A percentile compares a stretch with the other conserved stretches of the same genome.
Conservation (phyloP, 2,329 filamentous ascomycete species). For the Blastomyces silverae region DNA sequence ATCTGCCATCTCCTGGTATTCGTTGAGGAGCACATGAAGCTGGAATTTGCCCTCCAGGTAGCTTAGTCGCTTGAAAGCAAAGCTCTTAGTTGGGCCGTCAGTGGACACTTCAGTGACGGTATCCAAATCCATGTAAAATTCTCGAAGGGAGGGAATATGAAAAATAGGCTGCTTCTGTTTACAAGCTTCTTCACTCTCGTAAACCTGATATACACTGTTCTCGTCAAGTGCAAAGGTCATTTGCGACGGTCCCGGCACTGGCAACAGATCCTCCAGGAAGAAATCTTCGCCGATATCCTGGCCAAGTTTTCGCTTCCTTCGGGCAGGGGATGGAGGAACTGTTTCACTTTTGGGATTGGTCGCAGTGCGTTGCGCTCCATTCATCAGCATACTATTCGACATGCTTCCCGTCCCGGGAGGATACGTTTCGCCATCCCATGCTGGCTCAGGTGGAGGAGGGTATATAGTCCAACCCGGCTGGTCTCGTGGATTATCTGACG, state of each 20-base stretch:
- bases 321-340: slow-evolving; percentile 41
- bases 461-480: slow-evolving; percentile 79
- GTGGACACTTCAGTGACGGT: slow-evolving; percentile 80
- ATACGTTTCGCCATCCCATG: slow-evolving; percentile 64
- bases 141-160: slow-evolving; percentile 80
- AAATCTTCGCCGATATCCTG: slow-evolving; percentile 92
- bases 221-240: slow-evolving; percentile 74
- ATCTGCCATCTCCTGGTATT: slow-evolving; percentile 96
- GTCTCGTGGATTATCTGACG: slow-evolving; percentile 82
- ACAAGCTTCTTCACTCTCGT: slow-evolving; percentile 59
- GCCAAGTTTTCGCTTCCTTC: slow-evolving; percentile 71
- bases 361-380: slow-evolving; percentile 18
- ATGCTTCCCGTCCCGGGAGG: slow-evolving; percentile 31
- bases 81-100: slow-evolving; percentile 93
- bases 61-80: slow-evolving; percentile 87
- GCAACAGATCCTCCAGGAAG: slow-evolving; percentile 67
- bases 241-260: slow-evolving; percentile 62
- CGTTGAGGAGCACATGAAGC: slow-evolving; percentile 84
- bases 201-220: slow-evolving; percentile 87
- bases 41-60: slow-evolving; percentile 98
- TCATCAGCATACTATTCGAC: slow-evolving; percentile 26
- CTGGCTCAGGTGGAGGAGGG: slow-evolving; percentile 82
- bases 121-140: slow-evolving; percentile 95
- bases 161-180: slow-evolving; percentile 64
- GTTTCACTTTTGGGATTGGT: slow-evolving; percentile 29